Base-by-base conservation (phyloP, 345 rosid genomes). In the Melastoma malabathricum region DNA sequence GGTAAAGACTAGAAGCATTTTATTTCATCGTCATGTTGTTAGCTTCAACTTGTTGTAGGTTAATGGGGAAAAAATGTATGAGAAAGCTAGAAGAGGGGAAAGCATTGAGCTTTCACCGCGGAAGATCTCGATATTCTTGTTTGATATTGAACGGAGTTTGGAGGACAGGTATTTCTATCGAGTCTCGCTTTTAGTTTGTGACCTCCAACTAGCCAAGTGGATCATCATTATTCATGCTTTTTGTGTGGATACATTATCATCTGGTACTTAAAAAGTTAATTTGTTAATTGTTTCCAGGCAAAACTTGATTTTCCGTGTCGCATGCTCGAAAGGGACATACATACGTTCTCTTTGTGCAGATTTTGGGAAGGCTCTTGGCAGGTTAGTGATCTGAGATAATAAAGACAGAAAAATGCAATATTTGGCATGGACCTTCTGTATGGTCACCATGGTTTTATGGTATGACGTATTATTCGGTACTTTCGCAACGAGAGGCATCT, bases 61-160 rank as follows among this genome's bases (percentile, higher is more conserved):
- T 62, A 93, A 89, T 68, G 97, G 98, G 13, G 97, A 92, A 70
- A 92, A 58, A 70, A 84, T 92, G 97, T 92, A 92, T 46, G 97
- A 84, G 0, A 92, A 92, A 77, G 95, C 96, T 46, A 87, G 98
- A 76, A 74, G 83, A 79, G 96, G 98, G 58, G 98, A 86, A 70
- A 82, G 68, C 1, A 51, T 87, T 15, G 96, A 92, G 68, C 93
- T 92, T 63, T 64, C 95, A 44, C 95, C 96, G 0, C 78, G 98
- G 68, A 75, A 75, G 66, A 84, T 87, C 64, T 92, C 96, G 2
- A 79, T 92, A 72, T 81, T 82, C 67, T 60, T 74, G 62, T 84
- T 87, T 61, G 84, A 87, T 46, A 81, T 87, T 2, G 95, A 92
- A 54, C 95, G 88, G 34, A 92, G 97, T 54, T 73, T 87, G 70